A percentile compares a stretch with the other conserved stretches of the same genome.
Conservation (phyloP, 176 grass and related monocot species). For the Puya raimondii region DNA sequence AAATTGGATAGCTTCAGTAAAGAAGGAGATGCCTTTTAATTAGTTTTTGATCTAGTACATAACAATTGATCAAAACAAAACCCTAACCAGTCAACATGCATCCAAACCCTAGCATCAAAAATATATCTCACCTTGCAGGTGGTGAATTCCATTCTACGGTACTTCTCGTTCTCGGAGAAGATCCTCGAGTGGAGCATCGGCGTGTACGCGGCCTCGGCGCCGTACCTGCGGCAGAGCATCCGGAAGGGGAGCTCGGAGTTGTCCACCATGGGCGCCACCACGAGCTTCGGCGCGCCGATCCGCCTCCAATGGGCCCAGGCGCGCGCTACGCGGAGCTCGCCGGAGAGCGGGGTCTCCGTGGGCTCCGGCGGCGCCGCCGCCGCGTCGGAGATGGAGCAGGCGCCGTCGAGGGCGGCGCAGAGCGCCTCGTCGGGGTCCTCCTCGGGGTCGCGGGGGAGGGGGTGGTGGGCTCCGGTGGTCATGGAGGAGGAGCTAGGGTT, state of each 20-base stretch:
- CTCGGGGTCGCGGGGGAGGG: conserved; percentile 19
- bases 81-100: not conserved
- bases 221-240: conserved; percentile 92
- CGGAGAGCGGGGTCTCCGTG: conserved; percentile 15
- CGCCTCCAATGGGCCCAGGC: conserved; percentile 89
- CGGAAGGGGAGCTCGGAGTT: conserved; percentile 95
- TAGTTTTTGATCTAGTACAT: too few species aligned
- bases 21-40: too few species aligned
- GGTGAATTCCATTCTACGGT: conserved; percentile 82
- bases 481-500: conserved; percentile 60
- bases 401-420: conserved; percentile 5
- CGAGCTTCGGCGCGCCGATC: conserved; percentile 46
- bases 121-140: conserved; percentile 54
- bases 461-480: conserved; percentile 26
- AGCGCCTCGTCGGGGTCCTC: conserved; percentile 25
- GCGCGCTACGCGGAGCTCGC: conserved; percentile 43
- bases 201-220: conserved; percentile 75
- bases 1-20: too few species aligned
- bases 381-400: conserved; percentile 12
- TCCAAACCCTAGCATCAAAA: not conserved
- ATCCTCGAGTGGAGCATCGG: conserved; percentile 98
- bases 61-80: too few species aligned
- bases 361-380: conserved; percentile 11
- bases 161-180: conserved; percentile 97
- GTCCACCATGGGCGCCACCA: conserved; percentile 95